A percentile compares a stretch with the other conserved stretches of the same genome.
Conservation (phyloP, 768 basidiomycete species). For the Gautieria morchelliformis region DNA sequence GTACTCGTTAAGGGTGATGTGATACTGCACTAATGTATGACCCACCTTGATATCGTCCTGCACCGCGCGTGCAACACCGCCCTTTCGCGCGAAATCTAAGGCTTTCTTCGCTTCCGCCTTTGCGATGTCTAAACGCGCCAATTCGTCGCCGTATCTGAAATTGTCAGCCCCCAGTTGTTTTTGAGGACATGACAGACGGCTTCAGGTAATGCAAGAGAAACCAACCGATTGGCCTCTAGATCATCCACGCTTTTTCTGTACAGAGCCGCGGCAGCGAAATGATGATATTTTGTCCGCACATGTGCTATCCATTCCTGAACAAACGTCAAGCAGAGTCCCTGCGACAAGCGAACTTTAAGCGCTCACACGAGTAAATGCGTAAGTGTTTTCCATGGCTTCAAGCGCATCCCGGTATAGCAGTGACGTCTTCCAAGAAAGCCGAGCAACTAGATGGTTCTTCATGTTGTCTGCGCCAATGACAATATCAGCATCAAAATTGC, state of each 20-base stretch:
- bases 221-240: constrained; percentile 62
- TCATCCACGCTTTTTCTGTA: constrained; percentile 87
- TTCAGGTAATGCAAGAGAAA: background rate
- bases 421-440: constrained; percentile 62
- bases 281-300: constrained; percentile 69
- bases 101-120: constrained; percentile 60
- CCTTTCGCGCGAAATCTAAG: constrained; percentile 54
- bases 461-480: constrained; percentile 37
- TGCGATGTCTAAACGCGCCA: constrained; percentile 68
- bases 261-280: constrained; percentile 86
- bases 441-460: constrained; percentile 78
- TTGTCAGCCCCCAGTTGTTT: constrained; percentile 8
- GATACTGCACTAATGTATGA: background rate
- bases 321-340: background rate
- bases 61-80: constrained; percentile 52
- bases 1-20: background rate
- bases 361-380: constrained; percentile 43
- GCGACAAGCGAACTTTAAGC: background rate
- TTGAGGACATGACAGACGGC: background rate
- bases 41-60: constrained; percentile 71
- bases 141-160: constrained; percentile 76
- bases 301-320: constrained; percentile 70
- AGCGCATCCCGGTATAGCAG: constrained; percentile 1
- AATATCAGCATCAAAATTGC: background rate
- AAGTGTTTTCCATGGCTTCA: background rate